Conservation (phyloP, 192 early-diverging fungal species). For the Backusella macrospora region DNA sequence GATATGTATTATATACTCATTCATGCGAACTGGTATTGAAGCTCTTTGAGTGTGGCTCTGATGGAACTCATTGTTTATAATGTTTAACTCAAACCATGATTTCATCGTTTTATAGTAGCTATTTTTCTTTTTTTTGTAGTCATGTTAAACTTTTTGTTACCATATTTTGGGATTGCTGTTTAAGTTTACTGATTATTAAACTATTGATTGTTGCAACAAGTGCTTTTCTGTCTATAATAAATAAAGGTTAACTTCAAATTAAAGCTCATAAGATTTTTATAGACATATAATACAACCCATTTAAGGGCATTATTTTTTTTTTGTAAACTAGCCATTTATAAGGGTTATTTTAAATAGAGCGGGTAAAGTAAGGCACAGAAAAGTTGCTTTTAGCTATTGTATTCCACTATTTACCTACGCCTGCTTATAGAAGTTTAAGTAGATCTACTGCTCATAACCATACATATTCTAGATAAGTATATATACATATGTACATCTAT, state of each 20-base stretch:
- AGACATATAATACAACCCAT: not conserved
- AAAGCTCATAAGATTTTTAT: not conserved
- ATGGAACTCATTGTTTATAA: not conserved
- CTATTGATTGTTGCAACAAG: not conserved
- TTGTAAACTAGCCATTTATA: not conserved
- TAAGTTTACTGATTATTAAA: no score
- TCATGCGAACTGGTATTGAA: not conserved
- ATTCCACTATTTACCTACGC: not conserved
- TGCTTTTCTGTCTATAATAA: not conserved
- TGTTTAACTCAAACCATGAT: not conserved
- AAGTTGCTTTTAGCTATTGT: not conserved
- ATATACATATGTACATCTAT: not conserved
- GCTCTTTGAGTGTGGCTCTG: not conserved
- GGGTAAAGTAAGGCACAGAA: not conserved
- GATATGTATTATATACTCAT: not conserved
- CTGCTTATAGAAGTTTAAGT: not conserved
- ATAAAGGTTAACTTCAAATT: not conserved
- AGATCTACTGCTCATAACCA: not conserved
- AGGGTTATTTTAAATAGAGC: not conserved
- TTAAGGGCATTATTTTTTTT: conserved; percentile 11
- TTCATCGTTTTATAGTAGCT: not conserved
- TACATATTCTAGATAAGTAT: not conserved
- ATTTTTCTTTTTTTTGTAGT: not conserved
- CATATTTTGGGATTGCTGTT: not conserved
- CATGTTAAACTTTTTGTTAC: conserved; percentile 1